Conservation (phyloP, 805 yeast genomes). For the Phaffomyces thermotolerans region DNA sequence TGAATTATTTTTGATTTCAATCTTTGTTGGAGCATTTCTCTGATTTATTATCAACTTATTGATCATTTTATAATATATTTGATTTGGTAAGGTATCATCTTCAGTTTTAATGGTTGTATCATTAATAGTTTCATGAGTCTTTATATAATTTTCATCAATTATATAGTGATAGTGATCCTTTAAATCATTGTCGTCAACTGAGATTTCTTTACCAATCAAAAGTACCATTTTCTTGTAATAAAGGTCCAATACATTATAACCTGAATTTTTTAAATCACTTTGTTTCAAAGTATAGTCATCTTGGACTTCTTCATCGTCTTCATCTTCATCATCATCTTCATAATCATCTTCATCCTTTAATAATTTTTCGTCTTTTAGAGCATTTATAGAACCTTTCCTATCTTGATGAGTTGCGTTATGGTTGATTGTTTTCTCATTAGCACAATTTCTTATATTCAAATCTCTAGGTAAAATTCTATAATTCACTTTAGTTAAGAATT, state of each 20-base stretch:
- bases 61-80: neutral
- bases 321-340: neutral
- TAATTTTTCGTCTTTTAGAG: conserved; percentile 10
- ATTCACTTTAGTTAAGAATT: conserved; percentile 71
- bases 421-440: conserved; percentile 21
- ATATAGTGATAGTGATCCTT: conserved; percentile 6
- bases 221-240: conserved; percentile 44
- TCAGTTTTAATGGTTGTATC: conserved; percentile 15
- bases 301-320: neutral
- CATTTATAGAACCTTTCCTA: conserved; percentile 16
- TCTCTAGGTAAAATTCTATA: conserved; percentile 66
- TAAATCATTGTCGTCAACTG: conserved; percentile 9
- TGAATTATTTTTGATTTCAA: neutral
- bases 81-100: conserved; percentile 25
- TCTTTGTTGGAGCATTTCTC: neutral
- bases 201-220: conserved; percentile 35
- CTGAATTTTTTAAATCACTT: conserved; percentile 21
- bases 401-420: conserved; percentile 1
- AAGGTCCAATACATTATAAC: conserved; percentile 36
- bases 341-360: conserved; percentile 3
- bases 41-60: neutral
- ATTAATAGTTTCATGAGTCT: neutral
- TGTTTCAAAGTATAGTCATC: conserved; percentile 14
- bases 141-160: conserved; percentile 2
- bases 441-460: conserved; percentile 32